Conservation (phyloP, 2,329 filamentous ascomycete genomes). For the Zymoseptoria tritici region DNA sequence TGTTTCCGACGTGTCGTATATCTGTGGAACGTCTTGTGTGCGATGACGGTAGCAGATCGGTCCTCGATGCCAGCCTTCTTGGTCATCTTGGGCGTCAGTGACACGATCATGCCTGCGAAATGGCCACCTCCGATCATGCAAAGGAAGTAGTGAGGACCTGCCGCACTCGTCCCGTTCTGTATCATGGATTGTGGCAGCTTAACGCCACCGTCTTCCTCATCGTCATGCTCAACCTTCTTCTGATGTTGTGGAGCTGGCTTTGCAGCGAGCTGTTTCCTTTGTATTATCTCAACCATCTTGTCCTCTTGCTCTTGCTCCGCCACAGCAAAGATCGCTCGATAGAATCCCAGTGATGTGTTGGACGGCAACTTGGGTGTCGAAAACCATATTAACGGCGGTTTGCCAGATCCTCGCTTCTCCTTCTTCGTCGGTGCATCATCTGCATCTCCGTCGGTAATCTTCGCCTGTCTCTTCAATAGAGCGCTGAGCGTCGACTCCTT, state of each 20-base stretch:
- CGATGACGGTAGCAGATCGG: slow-evolving; percentile 76
- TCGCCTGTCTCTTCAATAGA: slow-evolving; percentile 76
- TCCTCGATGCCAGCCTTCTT: slow-evolving; percentile 69
- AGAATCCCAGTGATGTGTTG: slow-evolving; percentile 77
- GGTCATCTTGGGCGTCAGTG: slow-evolving; percentile 69
- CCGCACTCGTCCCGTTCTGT: slow-evolving; percentile 45
- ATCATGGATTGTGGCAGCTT: slow-evolving; percentile 38
- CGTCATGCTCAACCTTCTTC: slow-evolving; percentile 30
- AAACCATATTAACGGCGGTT: slow-evolving; percentile 79
- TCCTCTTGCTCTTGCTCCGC: slow-evolving; percentile 60
- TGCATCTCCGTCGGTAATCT: slow-evolving; percentile 51
- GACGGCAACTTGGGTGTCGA: slow-evolving; percentile 64
- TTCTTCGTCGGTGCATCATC: slow-evolving; percentile 43
- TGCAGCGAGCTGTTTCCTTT: slow-evolving; percentile 68
- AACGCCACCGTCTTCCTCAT: slow-evolving; percentile 51
- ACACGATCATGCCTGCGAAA: slow-evolving; percentile 94
- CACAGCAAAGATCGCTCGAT: slow-evolving; percentile 69
- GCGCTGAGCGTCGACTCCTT: slow-evolving; percentile 67
- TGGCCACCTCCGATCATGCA: slow-evolving; percentile 99
- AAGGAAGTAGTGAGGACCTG: slow-evolving; percentile 81
- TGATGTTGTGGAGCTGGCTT: slow-evolving; percentile 41
- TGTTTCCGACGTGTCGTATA: slow-evolving; percentile 96
- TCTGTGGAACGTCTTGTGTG: slow-evolving; percentile 95
- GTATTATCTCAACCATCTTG: slow-evolving; percentile 58
- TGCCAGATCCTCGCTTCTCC: slow-evolving; percentile 52